Conservation (phyloP, 1,284 basidiomycete genomes). For the Sporisorium graminicola region DNA sequence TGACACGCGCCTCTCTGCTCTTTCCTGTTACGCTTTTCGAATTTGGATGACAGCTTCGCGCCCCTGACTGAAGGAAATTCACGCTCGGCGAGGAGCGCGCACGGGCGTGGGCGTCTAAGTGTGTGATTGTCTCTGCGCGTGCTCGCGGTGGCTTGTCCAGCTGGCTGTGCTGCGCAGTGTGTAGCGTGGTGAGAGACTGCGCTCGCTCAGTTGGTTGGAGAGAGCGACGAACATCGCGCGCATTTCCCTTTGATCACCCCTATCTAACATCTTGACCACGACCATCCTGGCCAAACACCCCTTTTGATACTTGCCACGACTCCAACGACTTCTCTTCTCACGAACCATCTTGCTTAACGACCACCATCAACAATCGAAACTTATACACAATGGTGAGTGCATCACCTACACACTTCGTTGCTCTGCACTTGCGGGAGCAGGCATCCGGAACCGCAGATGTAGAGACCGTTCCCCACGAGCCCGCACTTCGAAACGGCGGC, state of each 20-base stretch:
- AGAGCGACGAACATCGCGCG: background rate
- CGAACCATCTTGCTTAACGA: conserved; percentile 12
- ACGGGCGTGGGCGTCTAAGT: conserved; percentile 6
- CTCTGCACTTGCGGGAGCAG: background rate
- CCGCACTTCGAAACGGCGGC: background rate
- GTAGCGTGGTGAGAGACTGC: background rate
- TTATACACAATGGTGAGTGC: conserved; percentile 48
- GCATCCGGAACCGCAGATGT: too few relatives aligned
- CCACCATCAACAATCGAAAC: conserved; percentile 11
- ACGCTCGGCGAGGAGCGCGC: conserved; percentile 1
- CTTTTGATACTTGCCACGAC: background rate
- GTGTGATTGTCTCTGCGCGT: conserved; percentile 5
- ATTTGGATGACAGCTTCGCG: conserved; percentile 2
- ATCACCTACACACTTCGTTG: background rate
- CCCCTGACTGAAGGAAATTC: conserved; percentile 5
- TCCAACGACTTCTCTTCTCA: background rate
- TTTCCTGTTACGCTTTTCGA: conserved; percentile 8
- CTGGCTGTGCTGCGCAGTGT: conserved; percentile 5
- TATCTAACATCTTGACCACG: conserved; percentile 20
- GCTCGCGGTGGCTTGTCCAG: background rate
- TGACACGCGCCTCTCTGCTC: conserved; percentile 5
- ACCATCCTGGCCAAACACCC: conserved; percentile 17
- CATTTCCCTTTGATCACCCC: conserved; percentile 16
- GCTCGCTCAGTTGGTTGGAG: background rate
- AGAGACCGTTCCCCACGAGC: background rate